Evolutionary conservation across 2,329 filamentous ascomycete species (phyloP), one percentile per base, ranked within the genome.

Genomic region (Hypocrella siamensis): DNA sequence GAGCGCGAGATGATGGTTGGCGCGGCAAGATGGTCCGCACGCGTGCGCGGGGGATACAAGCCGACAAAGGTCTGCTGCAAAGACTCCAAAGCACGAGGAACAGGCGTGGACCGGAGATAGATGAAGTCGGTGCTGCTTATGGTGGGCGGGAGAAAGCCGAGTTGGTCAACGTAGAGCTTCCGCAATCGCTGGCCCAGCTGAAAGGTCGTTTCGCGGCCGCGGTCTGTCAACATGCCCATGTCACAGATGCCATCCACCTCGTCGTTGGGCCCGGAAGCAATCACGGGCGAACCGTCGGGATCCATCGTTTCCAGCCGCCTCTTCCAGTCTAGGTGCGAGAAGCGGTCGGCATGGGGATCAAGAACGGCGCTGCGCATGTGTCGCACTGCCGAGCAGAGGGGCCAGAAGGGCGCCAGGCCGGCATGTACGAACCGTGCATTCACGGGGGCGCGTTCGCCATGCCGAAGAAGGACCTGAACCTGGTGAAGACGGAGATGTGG

Each of bases 301-400:
- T 77, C 79, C 51, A 94, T 90, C 1, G 79, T 80, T 56, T 98
- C 90, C 30, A 94, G 65, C 29, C 80, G 74, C 38, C 85, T 71
- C 42, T 75, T 65, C 70, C 71, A 77, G 43, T 70, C 64, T 3
- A 71, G 46, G 6, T 58, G 57, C 26, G 57, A 58, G 47, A 63
- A 64, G 22, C 51, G 17, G 14, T 51, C 46, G 16, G 43, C 35
- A 24, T 46, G 41, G 40, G 58, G 53, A 35, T 63, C 56, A 22
- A 71, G 58, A 19, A 72, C 53, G 39, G 55, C 59, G 19, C 58
- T 57, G 38, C 57, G 71, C 49, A 96, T 67, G 41, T 78, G 75
- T 36, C 73, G 70, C 16, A 80, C 81, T 34, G 77, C 72, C 41
- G 71, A 70, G 58, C 90, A 98, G 57, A 94, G 96, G 2, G 90